These are phyloP conservation scores for Trametes villosa DNA, from an alignment of 768 basidiomycete genomes.

Conservation along the genomic window DNA sequence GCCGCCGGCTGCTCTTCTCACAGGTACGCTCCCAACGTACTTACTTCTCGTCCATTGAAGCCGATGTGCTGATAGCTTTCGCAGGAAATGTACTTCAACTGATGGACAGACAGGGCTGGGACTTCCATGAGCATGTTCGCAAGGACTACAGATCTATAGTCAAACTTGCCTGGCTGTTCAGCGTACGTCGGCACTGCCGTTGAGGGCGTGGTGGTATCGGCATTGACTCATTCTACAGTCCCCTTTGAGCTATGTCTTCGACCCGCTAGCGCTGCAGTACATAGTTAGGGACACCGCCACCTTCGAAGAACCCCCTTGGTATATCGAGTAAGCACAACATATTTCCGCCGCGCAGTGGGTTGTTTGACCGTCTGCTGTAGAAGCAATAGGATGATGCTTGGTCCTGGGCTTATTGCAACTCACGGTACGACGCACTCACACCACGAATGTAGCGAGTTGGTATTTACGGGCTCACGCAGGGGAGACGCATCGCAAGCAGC, in stretches of 20 bases:
- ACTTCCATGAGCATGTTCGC: conserved; percentile 17
- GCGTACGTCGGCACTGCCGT: neutral
- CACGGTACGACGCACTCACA: too few species aligned
- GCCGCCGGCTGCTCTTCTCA: neutral
- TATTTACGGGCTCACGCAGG: too few species aligned
- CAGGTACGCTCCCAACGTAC: neutral
- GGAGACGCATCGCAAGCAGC: conserved; percentile 28
- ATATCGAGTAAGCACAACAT: conserved; percentile 1
- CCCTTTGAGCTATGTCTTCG: conserved; percentile 16
- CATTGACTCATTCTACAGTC: neutral
- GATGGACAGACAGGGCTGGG: conserved; percentile 6
- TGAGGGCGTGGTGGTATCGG: neutral
- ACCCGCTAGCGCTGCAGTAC: conserved; percentile 21
- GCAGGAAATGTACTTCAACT: conserved; percentile 19
- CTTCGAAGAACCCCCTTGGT: conserved; percentile 21
- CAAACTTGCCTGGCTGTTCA: conserved; percentile 14
- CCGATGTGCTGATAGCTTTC: neutral
- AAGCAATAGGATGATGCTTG: too few species aligned
- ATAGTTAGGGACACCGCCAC: conserved; percentile 21
- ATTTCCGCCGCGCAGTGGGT: neutral
- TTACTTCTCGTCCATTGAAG: neutral
- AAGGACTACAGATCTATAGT: conserved; percentile 18
- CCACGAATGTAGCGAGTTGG: too few species aligned
- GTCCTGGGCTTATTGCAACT: too few species aligned
- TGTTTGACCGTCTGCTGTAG: too few species aligned